Evolutionary conservation across 108 stramenopile genomes (phyloP), one percentile per base, ranked within the genome.

Genomic region (Pseudonitzschia pungens): DNA sequence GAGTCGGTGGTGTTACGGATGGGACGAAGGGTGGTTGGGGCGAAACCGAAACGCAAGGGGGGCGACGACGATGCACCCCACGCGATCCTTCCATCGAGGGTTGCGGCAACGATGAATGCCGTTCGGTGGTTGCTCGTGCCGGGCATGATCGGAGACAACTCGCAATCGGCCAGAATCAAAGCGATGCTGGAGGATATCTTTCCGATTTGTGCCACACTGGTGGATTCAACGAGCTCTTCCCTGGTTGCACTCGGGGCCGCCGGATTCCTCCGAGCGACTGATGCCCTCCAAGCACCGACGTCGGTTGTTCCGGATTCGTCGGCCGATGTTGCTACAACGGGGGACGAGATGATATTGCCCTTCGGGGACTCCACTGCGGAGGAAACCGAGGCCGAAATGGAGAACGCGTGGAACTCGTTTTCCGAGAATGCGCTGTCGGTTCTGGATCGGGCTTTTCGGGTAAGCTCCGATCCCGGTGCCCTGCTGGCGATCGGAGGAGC

Each of bases 191-290:
- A 67, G 0, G 44, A 67, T 14, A 11, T 67, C 42, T 67, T 67
- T 24, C 66, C 66, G 40, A 67, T 67, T 9, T 44, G 43, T 20
- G 66, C 66, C 66, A 24, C 44, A 9, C 36, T 67, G 44, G 42
- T 67, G 15, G 66, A 67, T 67, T 48, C 66, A 22, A 45, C 14
- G 8, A 44, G 36, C 44, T 43, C 43, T 48, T 4, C 7, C 21
- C 26, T 18, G 6, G 20, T 8, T 27, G 44, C 15, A 8, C 44
- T 67, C 15, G 66, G 66, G 28, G 66, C 26, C 43, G 45, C 45
- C 15, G 66, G 66, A 28, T 67, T 67, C 36, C 15, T 67, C 6
- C 21, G 42, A 29, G 32, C n/a, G 60, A 14, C 20, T 8, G 60
- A 62, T 40, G 60, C n/a, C 5, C 32, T 62, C 16, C 32, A 31